A percentile compares a stretch with the other conserved stretches of the same genome.
Conservation (phyloP, 768 basidiomycete genomes). For the Tricholoma flavovirens region DNA sequence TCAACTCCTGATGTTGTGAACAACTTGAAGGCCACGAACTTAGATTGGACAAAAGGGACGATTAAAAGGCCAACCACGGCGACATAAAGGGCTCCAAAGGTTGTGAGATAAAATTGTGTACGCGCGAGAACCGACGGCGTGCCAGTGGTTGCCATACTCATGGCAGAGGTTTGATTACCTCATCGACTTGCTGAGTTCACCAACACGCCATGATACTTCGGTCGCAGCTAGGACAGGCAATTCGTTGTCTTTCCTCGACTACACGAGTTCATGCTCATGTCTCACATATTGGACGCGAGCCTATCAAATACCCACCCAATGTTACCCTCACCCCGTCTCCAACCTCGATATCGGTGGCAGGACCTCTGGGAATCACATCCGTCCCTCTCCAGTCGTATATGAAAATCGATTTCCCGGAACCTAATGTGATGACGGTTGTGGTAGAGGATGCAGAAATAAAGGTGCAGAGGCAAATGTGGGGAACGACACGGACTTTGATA, state of each 20-base stretch:
- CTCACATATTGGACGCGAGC: slow-evolving; percentile 60
- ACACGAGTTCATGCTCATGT: slow-evolving; percentile 46
- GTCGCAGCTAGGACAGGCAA: slow-evolving; percentile 26
- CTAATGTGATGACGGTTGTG: slow-evolving; percentile 35
- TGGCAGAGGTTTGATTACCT: slow-evolving; percentile 6
- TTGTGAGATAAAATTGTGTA: slow-evolving; percentile 29
- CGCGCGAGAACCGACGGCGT: slow-evolving; percentile 9
- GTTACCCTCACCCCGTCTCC: slow-evolving; percentile 37
- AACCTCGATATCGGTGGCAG: slow-evolving; percentile 35
- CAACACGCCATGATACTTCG: slow-evolving; percentile 28
- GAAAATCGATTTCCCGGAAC: slow-evolving; percentile 35
- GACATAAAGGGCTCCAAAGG: slow-evolving; percentile 50
- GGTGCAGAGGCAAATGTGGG: slow-evolving; percentile 88
- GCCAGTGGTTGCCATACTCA: too few species aligned
- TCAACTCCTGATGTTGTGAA: neutral
- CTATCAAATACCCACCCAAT: slow-evolving; percentile 41
- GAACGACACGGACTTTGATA: slow-evolving; percentile 87
- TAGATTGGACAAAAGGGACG: slow-evolving; percentile 61
- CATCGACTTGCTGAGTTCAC: slow-evolving; percentile 5
- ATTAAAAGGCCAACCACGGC: slow-evolving; percentile 45
- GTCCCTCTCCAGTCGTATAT: slow-evolving; percentile 44
- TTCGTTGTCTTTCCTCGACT: slow-evolving; percentile 47
- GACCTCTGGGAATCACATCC: slow-evolving; percentile 42
- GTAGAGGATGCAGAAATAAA: slow-evolving; percentile 67
- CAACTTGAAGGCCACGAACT: slow-evolving; percentile 41